Evolutionary conservation across 768 basidiomycete species (phyloP), one percentile per base, ranked within the genome.

Genomic region (Agaricus sinodeliciosus): DNA sequence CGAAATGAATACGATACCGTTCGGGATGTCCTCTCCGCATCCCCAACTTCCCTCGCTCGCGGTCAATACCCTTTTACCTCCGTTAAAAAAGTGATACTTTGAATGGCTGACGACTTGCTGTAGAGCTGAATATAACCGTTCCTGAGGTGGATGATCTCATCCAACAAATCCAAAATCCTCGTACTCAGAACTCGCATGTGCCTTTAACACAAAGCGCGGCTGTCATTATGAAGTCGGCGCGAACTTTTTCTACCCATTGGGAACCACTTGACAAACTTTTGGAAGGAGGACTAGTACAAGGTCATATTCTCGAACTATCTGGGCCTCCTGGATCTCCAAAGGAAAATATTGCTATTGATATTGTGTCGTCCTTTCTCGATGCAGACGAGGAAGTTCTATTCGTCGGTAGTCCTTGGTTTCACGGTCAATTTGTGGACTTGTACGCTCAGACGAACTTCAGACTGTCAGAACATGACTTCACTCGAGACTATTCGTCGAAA

Each of bases 271-370:
- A 90, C 58, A 68, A 67, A 15, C 63, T 89, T 2, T 72, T 90
- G 4, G 76, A 71, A 28, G 85, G 85, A 42, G 88, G 88, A 13
- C 65, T 90, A 42, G 66, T 69, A 49, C 73, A 72, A 52, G 84
- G 85, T 7, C 72, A 77, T 57, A 72, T 87, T 56, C 71, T 90
- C 16, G 88, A 90, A 67, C 69, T 90, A 58, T 85, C 85, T 27
- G 87, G 88, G 0, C 84, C 86, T 42, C 87, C 88, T 0, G 88
- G 88, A 44, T 76, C 78, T 36, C 76, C 79, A 9, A 90, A 87
- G 57, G 84, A 84, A 54, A 62, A 59, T 11, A 57, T 88, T 7
- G 77, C 78, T 8, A 65, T 76, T 12, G 72, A 75, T 47, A 73
- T 87, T 42, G 72, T 75, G 12, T 63, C 67, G 31, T 72, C 67